Evolutionary conservation across 2,329 filamentous ascomycete species (phyloP).

Genomic region (Diaporthe aspalathi): DNA sequence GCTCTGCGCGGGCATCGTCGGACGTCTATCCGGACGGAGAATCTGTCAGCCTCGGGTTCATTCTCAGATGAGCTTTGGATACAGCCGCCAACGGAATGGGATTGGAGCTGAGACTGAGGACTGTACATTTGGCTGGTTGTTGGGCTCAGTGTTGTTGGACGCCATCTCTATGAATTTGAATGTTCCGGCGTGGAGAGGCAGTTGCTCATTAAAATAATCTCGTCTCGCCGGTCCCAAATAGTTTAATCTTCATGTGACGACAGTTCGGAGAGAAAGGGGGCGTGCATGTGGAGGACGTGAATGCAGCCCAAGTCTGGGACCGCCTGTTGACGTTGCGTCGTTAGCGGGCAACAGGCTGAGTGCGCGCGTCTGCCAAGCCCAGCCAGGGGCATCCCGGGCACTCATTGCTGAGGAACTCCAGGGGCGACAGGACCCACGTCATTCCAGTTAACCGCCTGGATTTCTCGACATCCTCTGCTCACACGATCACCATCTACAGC

Average conservation of each 20-base stretch:
- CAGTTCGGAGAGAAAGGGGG: slow-evolving; percentile 10
- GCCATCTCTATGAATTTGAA: slow-evolving; percentile 26
- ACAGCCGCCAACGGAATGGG: background rate
- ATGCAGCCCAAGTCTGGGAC: slow-evolving; percentile 15
- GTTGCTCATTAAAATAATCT: background rate
- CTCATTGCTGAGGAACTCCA: background rate
- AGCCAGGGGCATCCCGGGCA: background rate
- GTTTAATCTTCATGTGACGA: slow-evolving; percentile 16
- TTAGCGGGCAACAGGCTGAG: slow-evolving; percentile 8
- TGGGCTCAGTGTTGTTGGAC: slow-evolving; percentile 36
- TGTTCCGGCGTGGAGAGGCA: background rate
- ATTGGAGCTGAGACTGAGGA: background rate
- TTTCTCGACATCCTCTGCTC: background rate
- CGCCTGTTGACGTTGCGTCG: slow-evolving; percentile 3
- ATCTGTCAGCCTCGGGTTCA: background rate
- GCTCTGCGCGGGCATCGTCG: slow-evolving; percentile 68
- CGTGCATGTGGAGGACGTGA: background rate
- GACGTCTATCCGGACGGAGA: slow-evolving; percentile 48
- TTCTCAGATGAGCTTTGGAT: background rate
- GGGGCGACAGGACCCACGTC: background rate
- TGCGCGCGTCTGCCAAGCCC: background rate
- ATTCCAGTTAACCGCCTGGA: background rate
- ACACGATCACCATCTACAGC: background rate
- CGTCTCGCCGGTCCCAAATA: background rate
- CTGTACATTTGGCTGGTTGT: slow-evolving; percentile 36